Evolutionary conservation across 208 protist genomes (phyloP).

Genomic region (Tritrichomonas foetus): DNA sequence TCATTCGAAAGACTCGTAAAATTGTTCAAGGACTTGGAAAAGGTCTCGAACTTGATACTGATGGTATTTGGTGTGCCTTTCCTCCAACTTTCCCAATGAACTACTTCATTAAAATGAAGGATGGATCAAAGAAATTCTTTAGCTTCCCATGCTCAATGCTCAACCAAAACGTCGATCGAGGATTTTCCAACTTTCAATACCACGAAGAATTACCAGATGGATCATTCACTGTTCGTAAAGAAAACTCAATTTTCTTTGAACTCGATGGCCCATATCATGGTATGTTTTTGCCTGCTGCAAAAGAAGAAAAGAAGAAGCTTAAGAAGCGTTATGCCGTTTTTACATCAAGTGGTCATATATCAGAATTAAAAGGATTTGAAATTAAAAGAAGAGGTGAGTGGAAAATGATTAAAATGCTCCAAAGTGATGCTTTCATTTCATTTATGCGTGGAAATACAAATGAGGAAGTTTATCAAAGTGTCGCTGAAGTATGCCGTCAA

Average conservation of each 20-base stretch:
- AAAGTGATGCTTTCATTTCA: slow-evolving; percentile 78
- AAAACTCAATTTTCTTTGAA: slow-evolving; percentile 99
- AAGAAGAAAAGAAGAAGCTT: slow-evolving; percentile 88
- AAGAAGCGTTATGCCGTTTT: slow-evolving; percentile 96
- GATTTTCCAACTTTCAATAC: slow-evolving; percentile 98
- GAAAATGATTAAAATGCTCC: slow-evolving; percentile 97
- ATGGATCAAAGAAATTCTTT: slow-evolving; percentile 49
- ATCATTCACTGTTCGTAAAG: slow-evolving; percentile 57
- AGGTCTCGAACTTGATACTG: slow-evolving; percentile 99
- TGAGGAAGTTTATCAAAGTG: slow-evolving; percentile 84
- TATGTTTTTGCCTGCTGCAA: slow-evolving; percentile 97
- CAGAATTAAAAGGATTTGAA: slow-evolving; percentile 99
- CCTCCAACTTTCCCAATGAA: slow-evolving; percentile 91
- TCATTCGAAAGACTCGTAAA: slow-evolving; percentile 91
- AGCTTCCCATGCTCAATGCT: slow-evolving; percentile 96
- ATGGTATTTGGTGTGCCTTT: slow-evolving; percentile 99
- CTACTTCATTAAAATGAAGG: slow-evolving; percentile 72
- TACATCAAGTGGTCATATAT: slow-evolving; percentile 83
- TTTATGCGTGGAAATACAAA: slow-evolving; percentile 90
- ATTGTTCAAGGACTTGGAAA: slow-evolving; percentile 92
- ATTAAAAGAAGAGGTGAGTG: slow-evolving; percentile 99
- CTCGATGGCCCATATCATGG: slow-evolving; percentile 98
- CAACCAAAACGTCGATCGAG: slow-evolving; percentile 89
- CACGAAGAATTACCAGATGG: slow-evolving; percentile 62
- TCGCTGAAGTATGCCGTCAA: slow-evolving; percentile 70